These are phyloP conservation scores for Astrocystis sublimbata DNA, from an alignment of 495 filamentous ascomycete genomes.

Conservation along the genomic window DNA sequence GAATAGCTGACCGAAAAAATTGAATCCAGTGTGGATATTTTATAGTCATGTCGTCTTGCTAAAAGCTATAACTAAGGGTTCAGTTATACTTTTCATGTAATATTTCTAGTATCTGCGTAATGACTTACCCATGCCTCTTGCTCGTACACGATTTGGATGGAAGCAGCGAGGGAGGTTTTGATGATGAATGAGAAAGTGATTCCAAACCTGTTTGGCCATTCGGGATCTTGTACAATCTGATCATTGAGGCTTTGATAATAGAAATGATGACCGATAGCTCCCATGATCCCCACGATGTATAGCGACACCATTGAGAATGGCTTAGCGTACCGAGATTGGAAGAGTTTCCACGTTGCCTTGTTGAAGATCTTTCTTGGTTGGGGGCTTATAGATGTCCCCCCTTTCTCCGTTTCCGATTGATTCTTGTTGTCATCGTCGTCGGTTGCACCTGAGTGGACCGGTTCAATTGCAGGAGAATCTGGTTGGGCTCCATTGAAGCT, in stretches of 20 bases:
- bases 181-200: neutral
- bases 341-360: neutral
- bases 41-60: neutral
- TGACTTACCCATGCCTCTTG: neutral
- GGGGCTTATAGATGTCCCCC: neutral
- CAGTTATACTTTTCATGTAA: no score
- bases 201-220: constrained; percentile 2
- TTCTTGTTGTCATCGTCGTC: no score
- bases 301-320: neutral
- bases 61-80: neutral
- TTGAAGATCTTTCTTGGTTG: neutral
- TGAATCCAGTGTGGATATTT: neutral
- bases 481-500: no score
- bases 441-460: no score
- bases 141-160: neutral
- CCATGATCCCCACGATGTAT: neutral
- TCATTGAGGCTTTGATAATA: constrained; percentile 2
- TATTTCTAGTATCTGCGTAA: neutral
- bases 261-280: constrained; percentile 8
- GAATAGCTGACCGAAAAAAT: neutral
- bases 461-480: no score
- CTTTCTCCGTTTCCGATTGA: neutral
- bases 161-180: neutral
- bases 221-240: neutral
- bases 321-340: neutral